Evolutionary conservation across 768 basidiomycete species (phyloP).

Genomic region (Rhodotorula kratochvilovae): DNA sequence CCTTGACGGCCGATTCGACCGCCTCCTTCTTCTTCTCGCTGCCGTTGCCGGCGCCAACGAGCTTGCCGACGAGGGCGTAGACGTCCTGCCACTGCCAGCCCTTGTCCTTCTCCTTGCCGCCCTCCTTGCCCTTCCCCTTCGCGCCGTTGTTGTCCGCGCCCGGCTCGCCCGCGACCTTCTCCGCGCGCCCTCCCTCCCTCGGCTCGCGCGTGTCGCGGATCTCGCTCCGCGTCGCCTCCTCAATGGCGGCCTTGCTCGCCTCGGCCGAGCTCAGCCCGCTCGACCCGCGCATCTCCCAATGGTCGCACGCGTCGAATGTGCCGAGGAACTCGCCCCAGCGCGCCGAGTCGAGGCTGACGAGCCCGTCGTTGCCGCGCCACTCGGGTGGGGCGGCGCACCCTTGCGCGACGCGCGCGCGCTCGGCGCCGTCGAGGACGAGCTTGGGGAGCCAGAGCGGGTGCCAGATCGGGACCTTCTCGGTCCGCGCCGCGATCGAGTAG

Average conservation of each 20-base stretch:
- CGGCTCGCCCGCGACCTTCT: conserved; percentile 8
- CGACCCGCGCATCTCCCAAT: conserved; percentile 92
- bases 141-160: conserved; percentile 46
- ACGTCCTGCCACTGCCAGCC: conserved; percentile 41
- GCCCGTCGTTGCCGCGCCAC: conserved; percentile 81
- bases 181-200: conserved; percentile 51
- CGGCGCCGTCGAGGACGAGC: conserved; percentile 81
- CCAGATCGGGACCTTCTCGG: conserved; percentile 55
- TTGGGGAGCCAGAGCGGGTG: conserved; percentile 98
- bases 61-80: conserved; percentile 29
- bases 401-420: conserved; percentile 56
- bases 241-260: conserved; percentile 29
- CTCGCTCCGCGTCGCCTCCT: conserved; percentile 25
- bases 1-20: neutral
- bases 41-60: conserved; percentile 46
- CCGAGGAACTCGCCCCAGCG: conserved; percentile 96
- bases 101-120: conserved; percentile 3
- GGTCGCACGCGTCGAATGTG: conserved; percentile 80
- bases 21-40: conserved; percentile 40
- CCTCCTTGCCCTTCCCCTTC: neutral
- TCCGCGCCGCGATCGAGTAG: conserved; percentile 78
- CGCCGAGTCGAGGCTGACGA: conserved; percentile 77
- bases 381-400: conserved; percentile 41
- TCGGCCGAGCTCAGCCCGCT: conserved; percentile 54
- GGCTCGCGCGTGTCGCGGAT: conserved; percentile 47